Evolutionary conservation across 352 stramenopile genomes (phyloP).

Genomic region (Thraustochytrium striatum): DNA sequence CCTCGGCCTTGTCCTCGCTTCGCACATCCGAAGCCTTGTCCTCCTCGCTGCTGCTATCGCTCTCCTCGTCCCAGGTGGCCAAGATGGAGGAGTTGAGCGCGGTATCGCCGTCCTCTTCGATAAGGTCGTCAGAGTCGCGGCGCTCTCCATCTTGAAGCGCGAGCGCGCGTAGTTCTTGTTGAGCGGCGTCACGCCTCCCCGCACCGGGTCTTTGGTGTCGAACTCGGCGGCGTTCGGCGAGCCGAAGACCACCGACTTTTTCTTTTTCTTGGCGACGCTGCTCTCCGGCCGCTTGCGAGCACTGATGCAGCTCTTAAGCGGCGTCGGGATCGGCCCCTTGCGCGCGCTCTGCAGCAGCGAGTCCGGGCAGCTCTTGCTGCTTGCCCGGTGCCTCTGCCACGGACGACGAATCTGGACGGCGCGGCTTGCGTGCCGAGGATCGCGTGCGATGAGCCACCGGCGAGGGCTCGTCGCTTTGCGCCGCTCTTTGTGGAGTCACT

Average conservation of each 20-base stretch:
- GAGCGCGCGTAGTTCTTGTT: slow-evolving; percentile 22
- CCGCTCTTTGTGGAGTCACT: background rate
- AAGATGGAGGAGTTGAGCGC: slow-evolving; percentile 37
- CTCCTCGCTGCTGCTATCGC: background rate
- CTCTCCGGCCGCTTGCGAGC: slow-evolving; percentile 26
- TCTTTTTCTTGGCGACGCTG: slow-evolving; percentile 7
- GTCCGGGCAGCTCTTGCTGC: too few species aligned
- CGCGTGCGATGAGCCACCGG: slow-evolving; percentile 1
- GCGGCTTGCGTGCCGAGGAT: slow-evolving; percentile 5
- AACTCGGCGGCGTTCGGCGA: slow-evolving; percentile 7
- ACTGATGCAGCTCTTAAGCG: slow-evolving; percentile 42
- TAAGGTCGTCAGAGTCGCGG: slow-evolving; percentile 16
- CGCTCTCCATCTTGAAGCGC: slow-evolving; percentile 45
- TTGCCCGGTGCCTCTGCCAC: too few species aligned
- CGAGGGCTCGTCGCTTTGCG: background rate
- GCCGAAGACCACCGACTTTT: slow-evolving; percentile 15
- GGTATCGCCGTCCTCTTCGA: slow-evolving; percentile 33
- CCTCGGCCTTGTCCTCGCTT: background rate
- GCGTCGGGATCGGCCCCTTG: background rate
- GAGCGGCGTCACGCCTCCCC: slow-evolving; percentile 17
- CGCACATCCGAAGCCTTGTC: background rate
- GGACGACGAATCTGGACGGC: background rate
- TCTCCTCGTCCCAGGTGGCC: background rate
- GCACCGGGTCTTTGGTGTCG: slow-evolving; percentile 15
- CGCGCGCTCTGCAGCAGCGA: background rate